A percentile compares a stretch with the other conserved stretches of the same genome.
Conservation (phyloP, 2,329 filamentous ascomycete genomes). For the Nemania sp. region DNA sequence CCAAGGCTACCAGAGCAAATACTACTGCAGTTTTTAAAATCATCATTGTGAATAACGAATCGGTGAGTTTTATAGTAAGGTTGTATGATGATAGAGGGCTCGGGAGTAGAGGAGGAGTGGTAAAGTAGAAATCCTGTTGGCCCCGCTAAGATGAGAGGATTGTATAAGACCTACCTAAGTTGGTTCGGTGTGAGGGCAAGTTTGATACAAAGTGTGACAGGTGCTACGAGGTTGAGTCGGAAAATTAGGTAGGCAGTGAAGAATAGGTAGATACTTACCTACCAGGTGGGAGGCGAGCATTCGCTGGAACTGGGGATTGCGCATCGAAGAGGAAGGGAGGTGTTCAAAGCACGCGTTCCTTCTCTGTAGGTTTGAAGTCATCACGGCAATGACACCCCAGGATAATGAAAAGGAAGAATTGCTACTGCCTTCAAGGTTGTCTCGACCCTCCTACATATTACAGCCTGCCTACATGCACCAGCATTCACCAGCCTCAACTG, state of each 20-base stretch:
- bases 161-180: neutral
- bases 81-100: neutral
- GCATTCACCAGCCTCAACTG: slow-evolving; percentile 6
- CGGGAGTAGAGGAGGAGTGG: neutral
- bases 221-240: neutral
- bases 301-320: neutral
- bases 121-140: neutral
- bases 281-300: too few relatives aligned
- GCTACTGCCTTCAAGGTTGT: neutral
- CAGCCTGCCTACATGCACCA: neutral
- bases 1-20: neutral
- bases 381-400: neutral
- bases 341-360: neutral
- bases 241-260: slow-evolving; percentile 1
- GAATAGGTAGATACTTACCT: too few relatives aligned
- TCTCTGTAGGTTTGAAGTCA: slow-evolving; percentile 2
- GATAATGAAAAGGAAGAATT: neutral
- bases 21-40: slow-evolving; percentile 12
- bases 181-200: neutral
- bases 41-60: neutral
- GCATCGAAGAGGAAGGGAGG: neutral
- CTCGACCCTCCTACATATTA: too few relatives aligned
- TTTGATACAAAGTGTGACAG: slow-evolving; percentile 15
- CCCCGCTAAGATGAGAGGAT: neutral
- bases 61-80: slow-evolving; percentile 18